Evolutionary conservation across 2,329 filamentous ascomycete species (phyloP).

Genomic region (Venturiaceae sp.): DNA sequence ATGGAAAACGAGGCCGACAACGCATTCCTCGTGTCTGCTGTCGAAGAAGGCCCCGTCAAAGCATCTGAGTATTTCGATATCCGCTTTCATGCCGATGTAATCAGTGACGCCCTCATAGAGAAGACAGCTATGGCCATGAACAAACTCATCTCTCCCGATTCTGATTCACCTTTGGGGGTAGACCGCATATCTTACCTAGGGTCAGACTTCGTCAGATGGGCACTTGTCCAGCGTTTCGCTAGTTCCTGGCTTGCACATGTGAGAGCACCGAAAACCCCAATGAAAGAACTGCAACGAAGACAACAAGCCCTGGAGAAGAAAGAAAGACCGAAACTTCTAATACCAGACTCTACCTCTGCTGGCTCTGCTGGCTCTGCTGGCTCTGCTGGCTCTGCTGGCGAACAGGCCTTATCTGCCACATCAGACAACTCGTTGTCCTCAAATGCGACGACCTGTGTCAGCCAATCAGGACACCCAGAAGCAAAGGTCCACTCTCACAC

Average conservation of each 20-base stretch:
- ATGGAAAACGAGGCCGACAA: neutral
- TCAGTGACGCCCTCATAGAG: neutral
- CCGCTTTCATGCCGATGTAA: neutral
- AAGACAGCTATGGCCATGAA: neutral
- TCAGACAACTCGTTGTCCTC: neutral
- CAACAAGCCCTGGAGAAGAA: neutral
- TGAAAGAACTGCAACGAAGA: neutral
- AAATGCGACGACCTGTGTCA: neutral
- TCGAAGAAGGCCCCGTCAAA: neutral
- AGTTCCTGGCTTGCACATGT: too few species aligned
- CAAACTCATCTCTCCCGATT: neutral
- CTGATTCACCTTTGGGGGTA: neutral
- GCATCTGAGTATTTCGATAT: neutral
- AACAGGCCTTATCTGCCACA: too few species aligned
- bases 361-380: too few species aligned
- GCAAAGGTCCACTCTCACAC: too few species aligned
- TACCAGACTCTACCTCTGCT: too few species aligned
- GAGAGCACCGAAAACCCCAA: neutral
- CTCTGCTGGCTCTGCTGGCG: too few species aligned
- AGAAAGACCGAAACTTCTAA: neutral
- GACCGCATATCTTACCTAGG: neutral
- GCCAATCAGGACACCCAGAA: too few species aligned
- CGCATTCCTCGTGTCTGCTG: neutral
- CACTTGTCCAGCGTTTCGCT: neutral
- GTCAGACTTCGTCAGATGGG: neutral